Evolutionary conservation across 345 rosid species (phyloP).

Genomic region (Eucalyptus melliodora): DNA sequence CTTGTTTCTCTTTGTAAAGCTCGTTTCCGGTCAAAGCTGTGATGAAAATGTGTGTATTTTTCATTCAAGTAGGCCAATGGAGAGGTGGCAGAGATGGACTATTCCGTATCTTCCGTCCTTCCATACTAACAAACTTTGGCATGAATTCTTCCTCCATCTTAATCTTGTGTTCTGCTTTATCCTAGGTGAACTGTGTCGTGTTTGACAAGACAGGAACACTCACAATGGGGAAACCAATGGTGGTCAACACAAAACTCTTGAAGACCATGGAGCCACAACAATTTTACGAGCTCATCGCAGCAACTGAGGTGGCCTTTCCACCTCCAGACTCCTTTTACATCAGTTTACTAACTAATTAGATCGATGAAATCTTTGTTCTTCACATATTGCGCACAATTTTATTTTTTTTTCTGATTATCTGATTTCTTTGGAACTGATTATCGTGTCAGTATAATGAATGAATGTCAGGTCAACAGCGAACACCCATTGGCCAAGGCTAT

Average conservation of each 20-base stretch:
- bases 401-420: background rate
- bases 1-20: background rate
- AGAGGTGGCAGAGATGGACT: background rate
- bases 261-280: slow-evolving; percentile 46
- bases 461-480: slow-evolving; percentile 59
- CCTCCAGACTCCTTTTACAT: background rate
- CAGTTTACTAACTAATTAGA: background rate
- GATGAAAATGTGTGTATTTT: background rate
- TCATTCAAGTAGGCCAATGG: background rate
- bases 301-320: slow-evolving; percentile 48
- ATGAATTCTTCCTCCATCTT: background rate
- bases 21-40: background rate
- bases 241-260: slow-evolving; percentile 50
- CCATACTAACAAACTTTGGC: background rate
- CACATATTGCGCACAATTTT: background rate
- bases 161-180: background rate
- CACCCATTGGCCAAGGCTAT: slow-evolving; percentile 83
- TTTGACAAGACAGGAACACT: slow-evolving; percentile 97
- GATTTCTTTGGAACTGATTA: background rate
- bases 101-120: background rate
- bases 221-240: slow-evolving; percentile 72
- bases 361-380: background rate
- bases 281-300: slow-evolving; percentile 67
- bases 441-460: background rate
- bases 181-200: slow-evolving; percentile 66